Evolutionary conservation across 768 basidiomycete species (phyloP).

Genomic region (Boletellus emodensis): DNA sequence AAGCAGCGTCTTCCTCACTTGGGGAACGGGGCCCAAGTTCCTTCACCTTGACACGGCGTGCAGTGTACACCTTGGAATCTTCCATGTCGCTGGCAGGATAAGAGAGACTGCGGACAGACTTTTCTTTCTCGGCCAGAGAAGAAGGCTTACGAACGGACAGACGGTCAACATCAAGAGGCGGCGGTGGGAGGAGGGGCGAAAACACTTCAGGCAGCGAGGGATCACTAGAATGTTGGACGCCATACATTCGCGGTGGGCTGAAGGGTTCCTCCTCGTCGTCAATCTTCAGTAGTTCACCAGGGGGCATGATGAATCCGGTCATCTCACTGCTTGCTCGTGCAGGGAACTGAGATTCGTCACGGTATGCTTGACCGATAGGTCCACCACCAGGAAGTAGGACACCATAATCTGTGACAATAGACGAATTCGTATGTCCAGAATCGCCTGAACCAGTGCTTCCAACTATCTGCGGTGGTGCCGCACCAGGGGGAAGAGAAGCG

Average conservation of each 20-base stretch:
- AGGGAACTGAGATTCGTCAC: conserved; percentile 19
- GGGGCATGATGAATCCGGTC: conserved; percentile 34
- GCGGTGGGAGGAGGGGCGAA: conserved; percentile 38
- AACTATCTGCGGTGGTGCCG: conserved; percentile 32
- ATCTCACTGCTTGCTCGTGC: conserved; percentile 31
- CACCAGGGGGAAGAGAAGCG: conserved; percentile 29
- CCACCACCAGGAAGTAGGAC: conserved; percentile 30
- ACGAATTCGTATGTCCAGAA: conserved; percentile 40
- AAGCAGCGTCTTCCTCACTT: conserved; percentile 16
- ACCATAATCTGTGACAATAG: conserved; percentile 35
- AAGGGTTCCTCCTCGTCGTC: conserved; percentile 31
- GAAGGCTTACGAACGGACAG: conserved; percentile 24
- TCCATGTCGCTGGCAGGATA: conserved; percentile 33
- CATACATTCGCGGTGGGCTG: conserved; percentile 29
- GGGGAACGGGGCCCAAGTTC: conserved; percentile 28
- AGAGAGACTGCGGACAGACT: conserved; percentile 30
- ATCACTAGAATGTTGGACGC: conserved; percentile 19
- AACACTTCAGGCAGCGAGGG: conserved; percentile 25
- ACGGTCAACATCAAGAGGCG: conserved; percentile 33
- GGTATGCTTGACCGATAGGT: conserved; percentile 32
- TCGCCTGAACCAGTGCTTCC: conserved; percentile 38
- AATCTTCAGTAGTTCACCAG: conserved; percentile 33
- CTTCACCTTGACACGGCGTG: conserved; percentile 39
- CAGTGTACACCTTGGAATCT: conserved; percentile 32
- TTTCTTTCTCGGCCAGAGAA: conserved; percentile 30